These are phyloP conservation scores for Cercospora sesami DNA, from an alignment of 2,329 filamentous ascomycete species.

Conservation along the genomic window DNA sequence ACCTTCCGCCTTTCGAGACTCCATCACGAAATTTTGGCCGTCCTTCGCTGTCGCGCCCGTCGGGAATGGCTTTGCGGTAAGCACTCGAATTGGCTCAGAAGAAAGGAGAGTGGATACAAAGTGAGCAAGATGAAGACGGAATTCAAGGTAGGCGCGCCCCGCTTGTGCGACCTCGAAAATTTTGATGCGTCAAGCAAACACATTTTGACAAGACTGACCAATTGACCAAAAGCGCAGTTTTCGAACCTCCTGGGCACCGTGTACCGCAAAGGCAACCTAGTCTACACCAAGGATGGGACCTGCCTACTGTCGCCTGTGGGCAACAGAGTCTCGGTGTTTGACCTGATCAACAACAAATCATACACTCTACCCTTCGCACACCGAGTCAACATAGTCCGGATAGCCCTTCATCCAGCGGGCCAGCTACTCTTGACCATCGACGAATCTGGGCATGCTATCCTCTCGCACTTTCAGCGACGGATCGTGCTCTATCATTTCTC, in stretches of 20 bases:
- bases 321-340: conserved; percentile 93
- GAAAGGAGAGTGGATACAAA: not conserved
- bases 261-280: conserved; percentile 94
- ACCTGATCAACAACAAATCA: conserved; percentile 91
- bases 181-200: conserved; percentile 8
- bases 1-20: conserved; percentile 13
- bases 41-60: not conserved
- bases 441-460: conserved; percentile 88
- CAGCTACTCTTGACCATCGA: conserved; percentile 92
- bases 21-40: conserved; percentile 25
- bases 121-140: conserved; percentile 83
- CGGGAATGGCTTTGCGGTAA: conserved; percentile 5
- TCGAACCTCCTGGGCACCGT: conserved; percentile 97
- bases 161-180: conserved; percentile 9
- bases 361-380: conserved; percentile 87
- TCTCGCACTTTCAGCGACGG: conserved; percentile 84
- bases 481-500: conserved; percentile 92
- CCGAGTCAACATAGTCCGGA: conserved; percentile 84
- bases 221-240: conserved; percentile 61
- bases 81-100: not conserved
- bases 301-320: conserved; percentile 94
- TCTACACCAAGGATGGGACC: conserved; percentile 95
- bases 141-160: conserved; percentile 70
- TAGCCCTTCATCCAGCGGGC: conserved; percentile 85
- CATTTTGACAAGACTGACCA: conserved; percentile 17